phyloP scores from a whole-genome alignment of 1,284 basidiomycete species.

The Erythrobasidium hasegawianum region DNA sequence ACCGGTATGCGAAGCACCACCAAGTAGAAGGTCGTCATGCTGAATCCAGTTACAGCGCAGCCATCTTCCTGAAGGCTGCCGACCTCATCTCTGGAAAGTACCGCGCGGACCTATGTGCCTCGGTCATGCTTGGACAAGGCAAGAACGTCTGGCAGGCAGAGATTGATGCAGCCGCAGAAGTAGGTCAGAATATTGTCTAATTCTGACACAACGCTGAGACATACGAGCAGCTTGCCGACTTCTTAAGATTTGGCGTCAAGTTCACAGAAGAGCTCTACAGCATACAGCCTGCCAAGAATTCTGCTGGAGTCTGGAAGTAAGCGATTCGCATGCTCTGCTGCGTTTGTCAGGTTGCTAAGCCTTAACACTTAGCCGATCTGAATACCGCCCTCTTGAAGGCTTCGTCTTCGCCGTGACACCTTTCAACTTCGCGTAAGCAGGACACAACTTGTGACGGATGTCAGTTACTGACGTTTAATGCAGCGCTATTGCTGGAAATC shows the following conservation, averaged over 20 bases:
- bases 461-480: conserved; percentile 30
- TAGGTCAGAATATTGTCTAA: too few species aligned
- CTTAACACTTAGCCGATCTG: conserved; percentile 67
- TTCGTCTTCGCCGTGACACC: conserved; percentile 96
- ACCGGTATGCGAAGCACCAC: conserved; percentile 50
- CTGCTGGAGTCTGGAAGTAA: conserved; percentile 89
- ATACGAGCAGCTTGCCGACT: conserved; percentile 71
- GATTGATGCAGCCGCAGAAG: conserved; percentile 97
- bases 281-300: conserved; percentile 83
- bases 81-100: conserved; percentile 93
- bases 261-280: conserved; percentile 92
- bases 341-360: not conserved
- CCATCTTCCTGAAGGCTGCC: conserved; percentile 95
- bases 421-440: conserved; percentile 66
- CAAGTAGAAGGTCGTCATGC: not conserved
- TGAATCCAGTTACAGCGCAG: conserved; percentile 60
- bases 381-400: conserved; percentile 94
- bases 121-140: conserved; percentile 96
- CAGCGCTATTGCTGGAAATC: conserved; percentile 92
- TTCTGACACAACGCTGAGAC: too few species aligned
- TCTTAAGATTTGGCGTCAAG: conserved; percentile 94
- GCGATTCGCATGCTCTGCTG: conserved; percentile 46
- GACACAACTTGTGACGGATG: too few species aligned
- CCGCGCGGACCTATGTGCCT: conserved; percentile 71
- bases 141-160: conserved; percentile 99